Conservation (phyloP, 2,329 filamentous ascomycete genomes). For the Cordyceps cicadae region DNA sequence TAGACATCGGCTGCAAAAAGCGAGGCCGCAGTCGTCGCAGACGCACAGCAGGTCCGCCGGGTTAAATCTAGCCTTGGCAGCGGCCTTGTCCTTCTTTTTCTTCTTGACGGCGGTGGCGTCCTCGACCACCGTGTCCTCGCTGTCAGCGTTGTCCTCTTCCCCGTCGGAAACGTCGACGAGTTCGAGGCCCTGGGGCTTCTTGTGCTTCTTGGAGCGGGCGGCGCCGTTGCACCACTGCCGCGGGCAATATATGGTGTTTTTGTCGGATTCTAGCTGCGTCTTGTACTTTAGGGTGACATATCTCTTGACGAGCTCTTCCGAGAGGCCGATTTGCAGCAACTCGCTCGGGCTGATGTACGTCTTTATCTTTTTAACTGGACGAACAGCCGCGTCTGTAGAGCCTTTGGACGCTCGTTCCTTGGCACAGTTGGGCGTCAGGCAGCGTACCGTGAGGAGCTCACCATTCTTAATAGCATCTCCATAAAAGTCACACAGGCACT, state of each 20-base stretch:
- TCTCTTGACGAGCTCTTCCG: constrained; percentile 66
- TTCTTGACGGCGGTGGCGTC: constrained; percentile 16
- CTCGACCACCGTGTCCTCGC: constrained; percentile 38
- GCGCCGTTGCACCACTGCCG: constrained; percentile 88
- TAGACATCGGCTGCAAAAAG: constrained; percentile 66
- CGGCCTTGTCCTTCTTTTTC: constrained; percentile 16
- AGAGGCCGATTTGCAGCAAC: constrained; percentile 66
- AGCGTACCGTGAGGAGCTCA: constrained; percentile 70
- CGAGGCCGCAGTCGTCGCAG: constrained; percentile 81
- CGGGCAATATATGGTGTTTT: constrained; percentile 86
- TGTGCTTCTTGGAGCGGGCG: constrained; percentile 66
- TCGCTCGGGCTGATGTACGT: constrained; percentile 73
- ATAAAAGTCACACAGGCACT: constrained; percentile 88
- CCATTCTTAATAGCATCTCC: constrained; percentile 80
- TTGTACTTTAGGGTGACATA: constrained; percentile 91
- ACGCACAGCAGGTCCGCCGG: constrained; percentile 63
- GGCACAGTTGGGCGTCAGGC: constrained; percentile 70
- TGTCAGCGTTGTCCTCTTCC: constrained; percentile 38
- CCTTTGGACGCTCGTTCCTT: constrained; percentile 43
- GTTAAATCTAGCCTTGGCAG: constrained; percentile 26
- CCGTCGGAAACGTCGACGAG: constrained; percentile 48
- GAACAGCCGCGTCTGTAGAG: constrained; percentile 16
- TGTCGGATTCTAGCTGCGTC: constrained; percentile 83
- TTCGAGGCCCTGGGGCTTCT: constrained; percentile 60
- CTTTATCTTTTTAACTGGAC: constrained; percentile 45